Base-by-base conservation (phyloP, 495 filamentous ascomycete species). In the Trichoderma erinaceum region DNA sequence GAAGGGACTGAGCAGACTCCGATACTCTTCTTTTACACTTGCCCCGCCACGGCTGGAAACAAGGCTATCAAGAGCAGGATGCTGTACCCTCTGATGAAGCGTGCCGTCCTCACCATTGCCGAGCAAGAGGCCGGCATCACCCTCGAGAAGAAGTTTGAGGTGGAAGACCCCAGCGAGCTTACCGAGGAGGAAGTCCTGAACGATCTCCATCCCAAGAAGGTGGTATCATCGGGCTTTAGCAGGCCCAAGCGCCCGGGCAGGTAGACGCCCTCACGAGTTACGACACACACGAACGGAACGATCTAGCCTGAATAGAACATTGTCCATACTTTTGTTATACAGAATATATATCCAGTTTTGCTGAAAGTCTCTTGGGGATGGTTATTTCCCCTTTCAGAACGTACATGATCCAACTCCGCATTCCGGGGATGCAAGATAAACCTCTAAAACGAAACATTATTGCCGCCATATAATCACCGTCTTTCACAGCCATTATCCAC, bases 21-120 rank as follows among this genome's bases (percentile, higher is more conserved):
- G 6, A 83, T 98, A 41, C 82, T 97, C 38, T 99, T 98, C 81
- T 88, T 98, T 73, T 98, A 97, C 78, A 97, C 93, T 8, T 97
- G 94, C 73, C 95, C 95, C 4, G 82, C 84, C 3, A 86, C 79
- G 4, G 86, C 88, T 0, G 81, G 79, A 43, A 79, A 72, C 64
- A 81, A 82, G 72, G 91, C 90, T 71, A 91, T 98, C 80, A 97
- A 92, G 78, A 92, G 92, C 75, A 87, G 92, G 65, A 99, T 99
- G 95, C 79, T 98, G 70, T 97, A 97, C 76, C 92, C 96, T 41
- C 88, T 91, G 43, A 90, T 90, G 71, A 91, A 92, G 74, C 84
- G 85, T 41, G 86, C 85, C 44, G 91, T 92, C 8, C 80, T 96
- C 52, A 74, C 80, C 18, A 73, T 92, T 41, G 92, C 91, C 16